Base-by-base conservation (phyloP, 306 rosid species). In the Gastrolobium bilobum region DNA sequence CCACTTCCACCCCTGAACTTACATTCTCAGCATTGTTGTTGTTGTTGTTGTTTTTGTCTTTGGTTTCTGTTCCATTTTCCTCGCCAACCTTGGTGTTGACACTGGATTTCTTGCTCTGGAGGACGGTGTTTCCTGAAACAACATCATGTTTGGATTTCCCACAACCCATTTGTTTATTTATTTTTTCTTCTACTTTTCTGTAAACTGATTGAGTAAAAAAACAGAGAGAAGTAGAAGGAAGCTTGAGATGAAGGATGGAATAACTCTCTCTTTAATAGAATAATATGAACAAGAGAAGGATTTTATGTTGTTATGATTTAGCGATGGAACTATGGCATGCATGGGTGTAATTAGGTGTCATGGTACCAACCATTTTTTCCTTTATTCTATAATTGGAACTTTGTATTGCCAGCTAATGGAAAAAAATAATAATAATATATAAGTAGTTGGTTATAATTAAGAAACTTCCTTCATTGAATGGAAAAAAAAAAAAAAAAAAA, bases 101-200 rank as follows among this genome's bases (percentile, higher is more conserved):
- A 3, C 37, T 39, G n/a, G 91, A 74, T 85, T 85, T 85, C 86
- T 86, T 89, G 83, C 81, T 87, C 51, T 62, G 77, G 65, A 86
- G 68, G 78, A 87, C 26, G 42, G 92, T 88, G 78, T 89, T 90
- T 48, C 79, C 83, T 35, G 93, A 78, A 50, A 82, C 93, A 52
- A 94, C 87, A 42, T 84, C 94, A 47, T 79, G 88, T 76, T 94
- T 94, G 13, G 97, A 94, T 81, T 94, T 90, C 52, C 94, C 92
- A 56, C 97, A 92, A 52, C 94, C 97, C 97, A 94, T 94, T 26
- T 56, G 20, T 58, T 72, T 26, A 5, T 71, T 15, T n/a, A 43
- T 39, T 62, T 48, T 13, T 26, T 26, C 7, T 48, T 26, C 0
- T 59, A 59, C 29, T 60, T 76, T 78, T 78, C 20, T 46, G 63